Base-by-base conservation (phyloP, 2,329 filamentous ascomycete genomes). In the Raffaelea deltoideospora region DNA sequence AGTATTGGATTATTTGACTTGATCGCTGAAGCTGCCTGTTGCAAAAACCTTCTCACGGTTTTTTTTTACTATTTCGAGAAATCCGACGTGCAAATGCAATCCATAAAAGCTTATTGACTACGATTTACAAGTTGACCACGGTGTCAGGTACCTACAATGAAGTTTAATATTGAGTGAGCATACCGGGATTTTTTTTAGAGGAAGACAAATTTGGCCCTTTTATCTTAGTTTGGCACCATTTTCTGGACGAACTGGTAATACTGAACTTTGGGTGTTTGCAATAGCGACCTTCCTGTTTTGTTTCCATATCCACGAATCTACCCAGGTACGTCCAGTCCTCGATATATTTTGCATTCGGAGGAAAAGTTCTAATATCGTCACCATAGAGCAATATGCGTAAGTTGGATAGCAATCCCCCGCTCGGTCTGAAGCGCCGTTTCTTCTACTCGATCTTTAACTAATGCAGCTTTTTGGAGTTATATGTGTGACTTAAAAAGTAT, bases 251-350 rank as follows among this genome's bases (percentile, higher is more conserved):
- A 9, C 23, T 26, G 15, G 17, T 27, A 15, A 6, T 28, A 2
- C 14, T 17, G 20, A 21, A 9, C 6, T 11, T 28, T 4, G 19
- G 15, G 3, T 17, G 22, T 30, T 17, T 14, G 23, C 34, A 36
- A 22, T 20, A 72, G 68, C 49, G 67, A 72, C 38, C 53, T 72
- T 20, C 65, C 66, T 31, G 58, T 72, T 35, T 59, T 72, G 45
- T 72, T 72, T 45, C 68, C 68, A 14, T 72, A 72, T 38, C 68
- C 69, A 21, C 60, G 63, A 47, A 72, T 72, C 48, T 72, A 72
- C 22, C 40, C 37, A 35, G 43, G 42, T 42, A 41, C 20, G 34
- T 14, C n/a, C 17, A 3, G 9, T 18, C 22, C 22, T 24, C 11
- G 22, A 7, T 24, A 24, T 24, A 24, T 24, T 7, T 24, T 11